Evolutionary conservation across 2,329 filamentous ascomycete species (phyloP).

Genomic region (Colletotrichum sp.): DNA sequence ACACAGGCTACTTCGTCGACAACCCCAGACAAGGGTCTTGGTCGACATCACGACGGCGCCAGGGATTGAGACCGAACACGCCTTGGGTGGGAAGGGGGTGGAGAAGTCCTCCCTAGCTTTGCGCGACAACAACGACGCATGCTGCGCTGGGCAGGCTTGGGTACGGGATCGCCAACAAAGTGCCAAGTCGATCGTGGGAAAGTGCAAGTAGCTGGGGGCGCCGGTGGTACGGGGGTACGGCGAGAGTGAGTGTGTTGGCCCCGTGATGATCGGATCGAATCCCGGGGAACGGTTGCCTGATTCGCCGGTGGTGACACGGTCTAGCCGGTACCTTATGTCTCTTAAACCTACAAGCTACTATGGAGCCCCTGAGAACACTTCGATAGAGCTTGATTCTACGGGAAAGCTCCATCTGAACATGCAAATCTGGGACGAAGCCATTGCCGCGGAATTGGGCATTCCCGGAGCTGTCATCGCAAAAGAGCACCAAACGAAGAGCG

Average conservation of each 20-base stretch:
- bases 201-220: not conserved
- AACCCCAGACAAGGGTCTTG: conserved; percentile 14
- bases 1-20: not conserved
- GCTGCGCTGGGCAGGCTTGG: not conserved
- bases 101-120: conserved; percentile 2
- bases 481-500: not conserved
- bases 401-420: not conserved
- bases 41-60: conserved; percentile 13
- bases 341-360: not conserved
- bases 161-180: not conserved
- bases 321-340: not conserved
- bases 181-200: conserved; percentile 8
- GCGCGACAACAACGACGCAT: not conserved
- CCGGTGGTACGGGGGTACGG: not conserved
- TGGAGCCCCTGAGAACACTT: not conserved
- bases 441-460: conserved; percentile 1
- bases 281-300: not conserved
- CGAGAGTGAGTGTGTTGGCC: not conserved
- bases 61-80: not conserved
- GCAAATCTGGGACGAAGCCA: not conserved
- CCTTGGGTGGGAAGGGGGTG: not conserved
- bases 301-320: not conserved
- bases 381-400: not conserved
- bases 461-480: not conserved
- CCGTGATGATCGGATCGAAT: not conserved